Base-by-base conservation (phyloP, 1,284 basidiomycete genomes). In the Rhizopogon hawkerae region DNA sequence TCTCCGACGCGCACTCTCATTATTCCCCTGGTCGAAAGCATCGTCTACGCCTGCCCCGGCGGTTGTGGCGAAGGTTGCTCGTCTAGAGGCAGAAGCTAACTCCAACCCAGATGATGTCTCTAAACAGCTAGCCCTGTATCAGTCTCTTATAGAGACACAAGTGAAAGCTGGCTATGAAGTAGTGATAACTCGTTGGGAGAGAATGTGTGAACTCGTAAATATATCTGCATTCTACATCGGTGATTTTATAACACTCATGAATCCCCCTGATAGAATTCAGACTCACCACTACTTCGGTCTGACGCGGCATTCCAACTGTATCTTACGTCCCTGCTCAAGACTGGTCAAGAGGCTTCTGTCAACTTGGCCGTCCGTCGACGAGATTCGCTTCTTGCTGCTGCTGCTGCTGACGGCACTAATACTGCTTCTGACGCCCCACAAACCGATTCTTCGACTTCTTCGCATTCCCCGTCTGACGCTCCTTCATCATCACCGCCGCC, bases 131-230 rank as follows among this genome's bases (percentile, higher is more conserved):
- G 71, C 76, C 3, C 68, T 89, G n/a, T 85, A 81, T 61, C 74
- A 78, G 34, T 85, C 83, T 9, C 67, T 90, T 29, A 58, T 76
- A 23, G 76, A 77, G 0, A 83, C 83, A 0, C 76, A 79, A 44
- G 70, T 81, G 26, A 78, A 77, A 53, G 74, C 81, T 9, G 86
- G 80, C 1, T 81, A 82, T 64, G 82, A 88, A 51, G 69, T 85
- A 23, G 69, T 89, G 53, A 77, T 87, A 52, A 79, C 72, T 58
- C 77, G 87, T 51, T 91, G 88, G 87, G 86, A 91, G 60, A 74
- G 82, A 55, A 80, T 83, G 76, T 78, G 76, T 58, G 83, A 89
- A 75, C 87, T 83, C 60, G 88, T 89, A 68, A 63, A 85, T 79
- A 35, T 18, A 13, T 38, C 14, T 5, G 0, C 18, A 13, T 14